Evolutionary conservation across 2,329 filamentous ascomycete species (phyloP), one percentile per base, ranked within the genome.

Genomic region (Xylariaceae sp.): DNA sequence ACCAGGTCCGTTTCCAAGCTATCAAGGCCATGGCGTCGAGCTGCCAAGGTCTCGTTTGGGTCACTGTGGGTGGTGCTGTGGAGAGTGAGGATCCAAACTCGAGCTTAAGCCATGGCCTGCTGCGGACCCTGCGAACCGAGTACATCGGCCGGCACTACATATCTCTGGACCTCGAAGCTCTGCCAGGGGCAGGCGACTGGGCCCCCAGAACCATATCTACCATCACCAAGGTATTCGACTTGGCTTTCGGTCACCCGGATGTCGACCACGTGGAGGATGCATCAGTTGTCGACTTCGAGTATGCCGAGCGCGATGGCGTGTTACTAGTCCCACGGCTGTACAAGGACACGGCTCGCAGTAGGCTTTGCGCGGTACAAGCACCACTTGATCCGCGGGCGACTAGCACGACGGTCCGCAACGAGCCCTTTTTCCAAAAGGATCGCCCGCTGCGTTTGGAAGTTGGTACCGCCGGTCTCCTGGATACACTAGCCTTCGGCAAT

Each of bases 71-170:
- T 1, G 55, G 53, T 14, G 40, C 56, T 1, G 26, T 65, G 9
- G 61, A 62, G 10, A 54, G 51, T 23, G 37, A 56, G 44, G 21
- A 47, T 2, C 65, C 65, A 2, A 50, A 62, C 3, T n/a, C 52
- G 49, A 2, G 57, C 54, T 7, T 67, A 4, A 43, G 42, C 50
- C 50, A 50, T 0, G 67, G 68, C 9, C 48, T 69, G n/a, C 44
- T 68, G 21, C 65, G 68, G 6, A 44, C 44, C 5, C 49, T 67
- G 20, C 57, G 67, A 5, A 57, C 55, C n/a, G 67, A 70, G 46
- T 50, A 67, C 37, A 23, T 44, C 2, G 59, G 60, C 3, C 55
- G 52, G 6, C 54, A 40, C 2, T 66, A 61, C 48, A n/a, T 66
- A 12, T 56, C 65, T 0, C 52, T 70, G 9, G 68, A 70, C 32